Conservation (phyloP, 2,329 filamentous ascomycete species). For the Claviceps pusilla region DNA sequence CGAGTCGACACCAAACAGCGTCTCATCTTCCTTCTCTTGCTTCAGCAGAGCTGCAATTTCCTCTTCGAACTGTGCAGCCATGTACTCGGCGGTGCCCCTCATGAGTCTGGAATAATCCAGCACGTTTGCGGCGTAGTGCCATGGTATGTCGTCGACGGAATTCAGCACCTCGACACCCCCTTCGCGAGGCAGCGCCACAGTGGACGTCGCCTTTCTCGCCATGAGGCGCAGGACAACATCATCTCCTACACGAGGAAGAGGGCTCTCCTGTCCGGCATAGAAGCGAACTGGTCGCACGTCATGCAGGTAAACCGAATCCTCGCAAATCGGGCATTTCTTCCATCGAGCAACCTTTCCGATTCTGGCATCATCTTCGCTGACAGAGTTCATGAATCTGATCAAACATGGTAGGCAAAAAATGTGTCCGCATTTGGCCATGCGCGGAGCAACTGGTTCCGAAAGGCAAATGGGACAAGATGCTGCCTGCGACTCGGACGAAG, state of each 20-base stretch:
- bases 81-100: slow-evolving; percentile 83
- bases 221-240: slow-evolving; percentile 84
- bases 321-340: slow-evolving; percentile 95
- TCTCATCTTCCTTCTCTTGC: slow-evolving; percentile 78
- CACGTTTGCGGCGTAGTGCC: slow-evolving; percentile 88
- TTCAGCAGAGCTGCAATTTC: slow-evolving; percentile 60
- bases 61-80: slow-evolving; percentile 62
- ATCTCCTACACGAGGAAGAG: slow-evolving; percentile 64
- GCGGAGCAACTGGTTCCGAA: slow-evolving; percentile 77
- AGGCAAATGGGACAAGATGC: slow-evolving; percentile 90
- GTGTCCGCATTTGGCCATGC: slow-evolving; percentile 94
- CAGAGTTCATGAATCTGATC: slow-evolving; percentile 88
- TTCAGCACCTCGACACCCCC: slow-evolving; percentile 53
- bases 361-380: slow-evolving; percentile 51
- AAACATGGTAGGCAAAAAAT: slow-evolving; percentile 92
- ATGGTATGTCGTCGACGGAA: slow-evolving; percentile 66
- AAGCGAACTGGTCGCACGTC: slow-evolving; percentile 82
- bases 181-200: slow-evolving; percentile 75
- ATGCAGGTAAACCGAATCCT: slow-evolving; percentile 81
- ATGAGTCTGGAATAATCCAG: slow-evolving; percentile 91
- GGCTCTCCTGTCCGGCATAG: slow-evolving; percentile 76
- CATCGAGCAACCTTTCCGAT: slow-evolving; percentile 60
- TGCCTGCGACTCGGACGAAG: slow-evolving; percentile 74
- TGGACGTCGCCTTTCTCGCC: slow-evolving; percentile 64
- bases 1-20: slow-evolving; percentile 82